These are phyloP conservation scores for Quercus ilex DNA, from an alignment of 306 rosid species.

Conservation along the genomic window DNA sequence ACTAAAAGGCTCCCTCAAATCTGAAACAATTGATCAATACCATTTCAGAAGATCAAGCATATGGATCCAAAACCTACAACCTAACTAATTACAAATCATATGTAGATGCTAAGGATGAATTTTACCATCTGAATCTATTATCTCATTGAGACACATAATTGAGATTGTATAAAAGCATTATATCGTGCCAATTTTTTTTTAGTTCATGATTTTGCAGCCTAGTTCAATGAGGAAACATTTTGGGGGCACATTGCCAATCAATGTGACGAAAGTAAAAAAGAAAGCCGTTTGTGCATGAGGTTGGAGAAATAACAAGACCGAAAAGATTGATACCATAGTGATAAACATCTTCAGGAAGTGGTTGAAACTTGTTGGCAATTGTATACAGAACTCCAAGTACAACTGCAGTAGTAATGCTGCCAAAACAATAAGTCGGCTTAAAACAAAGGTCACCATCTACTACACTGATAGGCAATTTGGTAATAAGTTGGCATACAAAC, in stretches of 20 bases:
- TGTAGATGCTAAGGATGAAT: background rate
- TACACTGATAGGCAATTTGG: background rate
- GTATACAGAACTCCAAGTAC: slow-evolving; percentile 68
- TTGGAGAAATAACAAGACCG: slow-evolving; percentile 3
- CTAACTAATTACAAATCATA: slow-evolving; percentile 10
- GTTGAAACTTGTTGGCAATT: slow-evolving; percentile 62
- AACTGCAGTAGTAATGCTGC: slow-evolving; percentile 80
- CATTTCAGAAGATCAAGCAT: background rate
- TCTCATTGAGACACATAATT: background rate
- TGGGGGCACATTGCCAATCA: background rate
- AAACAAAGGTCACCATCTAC: background rate
- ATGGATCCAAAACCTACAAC: slow-evolving; percentile 6
- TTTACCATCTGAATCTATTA: background rate
- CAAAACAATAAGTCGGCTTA: slow-evolving; percentile 19
- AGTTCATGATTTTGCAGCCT: background rate
- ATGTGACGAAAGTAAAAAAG: background rate
- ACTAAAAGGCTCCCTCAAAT: slow-evolving; percentile 73
- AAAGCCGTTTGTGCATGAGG: background rate
- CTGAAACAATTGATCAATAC: slow-evolving; percentile 43
- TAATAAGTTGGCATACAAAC: background rate
- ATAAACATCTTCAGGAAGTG: slow-evolving; percentile 73
- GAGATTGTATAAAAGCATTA: background rate
- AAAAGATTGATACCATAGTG: slow-evolving; percentile 61
- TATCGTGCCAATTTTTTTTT: background rate
- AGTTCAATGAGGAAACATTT: background rate